A percentile compares a stretch with the other conserved stretches of the same genome.
Evolutionary conservation across 176 grass and related monocot species (phyloP).

Genomic region (Pharus latifolius): DNA sequence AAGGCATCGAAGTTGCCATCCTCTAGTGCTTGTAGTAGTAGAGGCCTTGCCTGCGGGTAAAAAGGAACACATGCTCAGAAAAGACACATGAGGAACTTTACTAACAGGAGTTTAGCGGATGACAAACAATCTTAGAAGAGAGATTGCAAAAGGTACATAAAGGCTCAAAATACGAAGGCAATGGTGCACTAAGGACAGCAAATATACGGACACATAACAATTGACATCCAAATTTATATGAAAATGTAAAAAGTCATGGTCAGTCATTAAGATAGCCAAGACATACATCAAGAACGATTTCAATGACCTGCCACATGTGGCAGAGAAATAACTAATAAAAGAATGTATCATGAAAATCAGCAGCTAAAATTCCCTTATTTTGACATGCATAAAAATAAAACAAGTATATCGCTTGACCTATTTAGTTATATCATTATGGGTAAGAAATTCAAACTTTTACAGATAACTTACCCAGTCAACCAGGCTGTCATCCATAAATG

Average conservation of each 20-base stretch:
- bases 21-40: slow-evolving; percentile 51
- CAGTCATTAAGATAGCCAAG: neutral
- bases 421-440: neutral
- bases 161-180: neutral
- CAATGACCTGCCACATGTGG: neutral
- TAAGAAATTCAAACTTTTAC: neutral
- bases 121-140: neutral
- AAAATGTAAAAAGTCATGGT: neutral
- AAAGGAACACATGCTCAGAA: neutral
- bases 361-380: neutral
- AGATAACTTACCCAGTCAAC: slow-evolving; percentile 83
- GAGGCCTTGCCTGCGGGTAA: slow-evolving; percentile 66
- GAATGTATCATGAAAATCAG: neutral
- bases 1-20: slow-evolving; percentile 60
- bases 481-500: slow-evolving; percentile 75
- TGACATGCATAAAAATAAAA: neutral
- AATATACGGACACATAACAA: neutral
- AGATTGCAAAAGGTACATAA: neutral
- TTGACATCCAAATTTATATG: neutral
- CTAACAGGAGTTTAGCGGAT: neutral
- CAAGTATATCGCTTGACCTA: neutral
- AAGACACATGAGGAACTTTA: neutral
- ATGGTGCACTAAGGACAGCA: neutral
- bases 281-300: neutral
- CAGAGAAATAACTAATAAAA: too few species aligned